A percentile compares a stretch with the other conserved stretches of the same genome.
phyloP scores from a whole-genome alignment of 495 filamentous ascomycete genomes.

The Xylaria longipes region DNA sequence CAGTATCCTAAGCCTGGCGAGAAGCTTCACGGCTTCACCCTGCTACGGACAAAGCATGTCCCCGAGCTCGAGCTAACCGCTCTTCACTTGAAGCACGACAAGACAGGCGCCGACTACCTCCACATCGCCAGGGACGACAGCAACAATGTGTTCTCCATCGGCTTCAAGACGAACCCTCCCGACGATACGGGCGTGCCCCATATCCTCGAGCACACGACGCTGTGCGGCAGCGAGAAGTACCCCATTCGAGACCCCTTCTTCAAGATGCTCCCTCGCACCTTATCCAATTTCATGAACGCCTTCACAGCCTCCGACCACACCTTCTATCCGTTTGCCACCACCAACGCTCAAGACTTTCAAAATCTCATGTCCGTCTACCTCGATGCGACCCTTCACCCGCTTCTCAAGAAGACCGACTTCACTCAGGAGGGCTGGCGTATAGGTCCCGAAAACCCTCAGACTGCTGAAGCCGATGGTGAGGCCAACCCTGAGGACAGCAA shows the following conservation, averaged over 20 bases:
- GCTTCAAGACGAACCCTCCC: conserved; percentile 97
- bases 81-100: conserved; percentile 85
- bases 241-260: conserved; percentile 98
- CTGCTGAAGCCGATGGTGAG: conserved; percentile 49
- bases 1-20: conserved; percentile 79
- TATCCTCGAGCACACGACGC: conserved; percentile 94
- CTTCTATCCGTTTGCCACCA: conserved; percentile 97
- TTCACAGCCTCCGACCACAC: conserved; percentile 96
- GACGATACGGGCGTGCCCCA: conserved; percentile 96
- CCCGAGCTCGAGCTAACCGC: conserved; percentile 94
- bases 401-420: conserved; percentile 90
- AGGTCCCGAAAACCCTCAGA: conserved; percentile 83
- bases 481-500: conserved; percentile 54
- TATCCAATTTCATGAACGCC: conserved; percentile 99
- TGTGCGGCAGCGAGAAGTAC: conserved; percentile 98
- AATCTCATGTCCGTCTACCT: conserved; percentile 97
- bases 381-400: conserved; percentile 87
- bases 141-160: conserved; percentile 99
- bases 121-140: conserved; percentile 93
- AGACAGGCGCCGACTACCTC: conserved; percentile 93
- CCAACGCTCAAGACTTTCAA: conserved; percentile 92
- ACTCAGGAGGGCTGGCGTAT: conserved; percentile 96
- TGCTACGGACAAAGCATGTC: conserved; percentile 85
- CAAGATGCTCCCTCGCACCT: conserved; percentile 96
- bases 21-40: conserved; percentile 89